Base-by-base conservation (phyloP, 208 protist genomes). In the Leishmania martiniquensis region DNA sequence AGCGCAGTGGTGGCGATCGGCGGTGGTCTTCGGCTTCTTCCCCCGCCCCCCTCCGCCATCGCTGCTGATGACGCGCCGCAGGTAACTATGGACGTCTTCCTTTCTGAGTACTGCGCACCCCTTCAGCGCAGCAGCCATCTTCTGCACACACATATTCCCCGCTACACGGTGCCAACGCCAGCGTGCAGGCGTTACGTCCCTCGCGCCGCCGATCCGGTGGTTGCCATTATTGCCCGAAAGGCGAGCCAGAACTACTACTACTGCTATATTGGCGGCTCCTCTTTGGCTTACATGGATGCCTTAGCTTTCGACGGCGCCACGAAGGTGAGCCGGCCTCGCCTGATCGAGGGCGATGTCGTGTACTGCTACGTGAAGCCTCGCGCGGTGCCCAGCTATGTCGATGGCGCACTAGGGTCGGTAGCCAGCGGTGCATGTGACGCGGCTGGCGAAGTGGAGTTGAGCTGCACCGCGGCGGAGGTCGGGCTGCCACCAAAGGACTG, bases 271-370 rank as follows among this genome's bases (percentile, higher is more conserved):
- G 91, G 85, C 13, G 86, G 86, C 34, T 39, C 82, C 1, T 51
- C 82, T 5, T 69, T 89, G 6, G 92, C 87, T 32, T 84, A 90
- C 65, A 84, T 97, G 39, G 91, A 95, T 73, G 89, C 86, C 10
- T 67, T 95, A 9, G 86, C 85, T 69, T 97, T 97, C 67, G 94
- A 97, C 63, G 94, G 94, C 34, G 94, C 94, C 20, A 96, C 91
- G 4, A 96, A 96, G 76, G 77, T 86, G 12, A 96, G 85, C 71
- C 84, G 86, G 0, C 94, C 94, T n/a, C 86, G 91, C 1, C 77
- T 96, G 6, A 66, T 73, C 52, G 91, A 95, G 59, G 94, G 94
- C 1, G 91, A 95, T 69, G 75, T 94, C 10, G 81, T 97, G 17
- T 96, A 96, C 85, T 86, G 86, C 51, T 87, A 91, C 80, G 90